A percentile compares a stretch with the other conserved stretches of the same genome.
Evolutionary conservation across 1,284 basidiomycete genomes (phyloP).

Genomic region (Sporisorium graminicola): DNA sequence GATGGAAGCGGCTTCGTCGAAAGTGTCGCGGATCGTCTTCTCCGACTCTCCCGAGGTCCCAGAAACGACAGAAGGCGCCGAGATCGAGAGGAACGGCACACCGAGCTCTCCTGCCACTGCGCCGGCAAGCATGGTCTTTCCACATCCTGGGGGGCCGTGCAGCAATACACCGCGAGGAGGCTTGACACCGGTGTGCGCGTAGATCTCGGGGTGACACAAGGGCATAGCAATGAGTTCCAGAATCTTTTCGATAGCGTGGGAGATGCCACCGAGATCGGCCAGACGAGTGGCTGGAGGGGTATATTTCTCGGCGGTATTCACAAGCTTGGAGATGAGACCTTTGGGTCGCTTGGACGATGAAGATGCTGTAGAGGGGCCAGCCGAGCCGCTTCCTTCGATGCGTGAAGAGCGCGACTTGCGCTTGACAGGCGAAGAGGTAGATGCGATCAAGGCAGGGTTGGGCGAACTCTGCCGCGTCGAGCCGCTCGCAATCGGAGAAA

Average conservation of each 20-base stretch:
- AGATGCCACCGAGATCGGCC: constrained; percentile 88
- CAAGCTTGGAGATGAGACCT: constrained; percentile 32
- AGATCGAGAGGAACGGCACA: constrained; percentile 92
- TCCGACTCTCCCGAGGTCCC: constrained; percentile 99
- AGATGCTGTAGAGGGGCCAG: constrained; percentile 14
- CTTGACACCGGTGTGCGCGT: constrained; percentile 90
- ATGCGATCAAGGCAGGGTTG: constrained; percentile 7
- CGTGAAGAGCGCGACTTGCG: constrained; percentile 59
- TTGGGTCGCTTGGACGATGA: constrained; percentile 46
- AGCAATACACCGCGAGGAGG: constrained; percentile 93
- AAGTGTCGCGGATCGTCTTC: constrained; percentile 93
- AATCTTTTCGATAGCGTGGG: constrained; percentile 88
- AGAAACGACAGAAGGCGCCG: constrained; percentile 92
- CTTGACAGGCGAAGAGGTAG: constrained; percentile 42
- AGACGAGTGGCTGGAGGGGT: constrained; percentile 77
- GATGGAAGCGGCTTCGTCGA: constrained; percentile 75
- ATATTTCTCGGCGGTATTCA: constrained; percentile 54
- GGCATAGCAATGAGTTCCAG: constrained; percentile 96
- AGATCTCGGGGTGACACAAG: constrained; percentile 93
- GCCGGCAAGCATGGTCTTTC: constrained; percentile 75
- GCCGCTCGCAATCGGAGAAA: constrained; percentile 27
- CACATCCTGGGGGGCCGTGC: constrained; percentile 96
- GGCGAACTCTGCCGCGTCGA: constrained; percentile 47
- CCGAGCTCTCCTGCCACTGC: constrained; percentile 83
- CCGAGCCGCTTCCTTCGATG: constrained; percentile 20